Conservation (phyloP, 352 stramenopile genomes). For the Globisporangium splendens region DNA sequence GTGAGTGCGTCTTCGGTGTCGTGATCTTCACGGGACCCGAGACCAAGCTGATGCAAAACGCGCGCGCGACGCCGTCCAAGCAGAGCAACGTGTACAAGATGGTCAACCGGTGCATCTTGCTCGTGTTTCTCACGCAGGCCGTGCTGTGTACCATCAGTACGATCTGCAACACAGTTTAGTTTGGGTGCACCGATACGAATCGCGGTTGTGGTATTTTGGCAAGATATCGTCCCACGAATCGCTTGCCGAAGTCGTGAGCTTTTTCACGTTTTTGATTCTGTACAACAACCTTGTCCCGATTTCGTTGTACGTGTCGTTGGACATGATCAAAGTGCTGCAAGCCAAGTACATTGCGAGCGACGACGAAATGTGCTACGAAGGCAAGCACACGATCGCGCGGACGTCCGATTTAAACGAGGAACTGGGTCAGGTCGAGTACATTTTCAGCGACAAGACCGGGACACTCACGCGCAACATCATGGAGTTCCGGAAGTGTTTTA, state of each 20-base stretch:
- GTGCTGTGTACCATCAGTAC: slow-evolving; percentile 66
- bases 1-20: slow-evolving; percentile 59
- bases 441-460: slow-evolving; percentile 99
- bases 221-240: slow-evolving; percentile 11
- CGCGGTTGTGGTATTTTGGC: slow-evolving; percentile 49
- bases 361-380: slow-evolving; percentile 80
- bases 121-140: slow-evolving; percentile 62
- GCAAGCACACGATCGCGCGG: slow-evolving; percentile 76
- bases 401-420: slow-evolving; percentile 92
- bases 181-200: slow-evolving; percentile 39
- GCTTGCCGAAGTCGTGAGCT: slow-evolving; percentile 61
- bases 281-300: slow-evolving; percentile 97
- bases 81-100: slow-evolving; percentile 71
- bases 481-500: slow-evolving; percentile 92
- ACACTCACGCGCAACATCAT: slow-evolving; percentile 99
- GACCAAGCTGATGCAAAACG: slow-evolving; percentile 86
- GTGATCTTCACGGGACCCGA: slow-evolving; percentile 90
- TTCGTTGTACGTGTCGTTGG: slow-evolving; percentile 96
- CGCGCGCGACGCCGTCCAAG: slow-evolving; percentile 59
- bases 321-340: slow-evolving; percentile 90
- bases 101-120: slow-evolving; percentile 65
- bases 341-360: slow-evolving; percentile 68
- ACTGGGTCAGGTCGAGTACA: slow-evolving; percentile 94
- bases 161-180: slow-evolving; percentile 46
- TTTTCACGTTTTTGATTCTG: slow-evolving; percentile 95